Conservation (phyloP, 305 asterid species). For the Striga hermonthica region DNA sequence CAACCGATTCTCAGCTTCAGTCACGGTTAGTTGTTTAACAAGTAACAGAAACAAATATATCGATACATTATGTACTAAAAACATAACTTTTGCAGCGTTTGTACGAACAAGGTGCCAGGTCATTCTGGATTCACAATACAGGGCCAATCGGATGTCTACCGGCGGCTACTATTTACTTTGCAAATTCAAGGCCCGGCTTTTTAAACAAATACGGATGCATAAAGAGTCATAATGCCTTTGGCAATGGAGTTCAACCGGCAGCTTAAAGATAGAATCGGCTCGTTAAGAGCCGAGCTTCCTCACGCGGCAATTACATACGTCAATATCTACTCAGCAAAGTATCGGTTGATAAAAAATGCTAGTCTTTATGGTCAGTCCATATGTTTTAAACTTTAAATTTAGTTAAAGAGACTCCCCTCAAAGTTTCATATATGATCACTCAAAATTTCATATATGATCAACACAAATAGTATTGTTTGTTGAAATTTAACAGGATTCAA, state of each 20-base stretch:
- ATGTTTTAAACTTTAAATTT: no score
- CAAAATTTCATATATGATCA: no score
- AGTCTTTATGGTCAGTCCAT: constrained; percentile 43
- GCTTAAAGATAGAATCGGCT: constrained; percentile 41
- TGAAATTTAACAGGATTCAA: constrained; percentile 43
- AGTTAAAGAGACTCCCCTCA: no score
- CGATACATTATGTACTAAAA: no score
- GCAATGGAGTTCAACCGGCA: constrained; percentile 51
- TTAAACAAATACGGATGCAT: constrained; percentile 52
- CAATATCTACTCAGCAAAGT: constrained; percentile 56
- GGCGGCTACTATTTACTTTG: constrained; percentile 24
- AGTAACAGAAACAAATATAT: no score
- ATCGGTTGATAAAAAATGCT: constrained; percentile 48
- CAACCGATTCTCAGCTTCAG: constrained; percentile 36
- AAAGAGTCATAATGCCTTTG: constrained; percentile 36
- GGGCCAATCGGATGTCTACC: constrained; percentile 74
- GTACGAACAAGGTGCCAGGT: constrained; percentile 45
- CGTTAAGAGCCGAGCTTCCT: constrained; percentile 44
- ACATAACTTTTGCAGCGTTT: constrained; percentile 33
- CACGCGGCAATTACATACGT: constrained; percentile 52
- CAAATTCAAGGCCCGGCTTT: constrained; percentile 36
- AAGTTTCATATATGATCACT: no score
- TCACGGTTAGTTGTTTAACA: constrained; percentile 43
- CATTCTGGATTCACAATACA: constrained; percentile 64
- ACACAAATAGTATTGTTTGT: no score